Percentiles rank a stretch among this genome's conserved stretches.
These are phyloP conservation scores for Wallacemonas sp. DNA, from an alignment of 208 protist genomes.

Conservation along the genomic window DNA sequence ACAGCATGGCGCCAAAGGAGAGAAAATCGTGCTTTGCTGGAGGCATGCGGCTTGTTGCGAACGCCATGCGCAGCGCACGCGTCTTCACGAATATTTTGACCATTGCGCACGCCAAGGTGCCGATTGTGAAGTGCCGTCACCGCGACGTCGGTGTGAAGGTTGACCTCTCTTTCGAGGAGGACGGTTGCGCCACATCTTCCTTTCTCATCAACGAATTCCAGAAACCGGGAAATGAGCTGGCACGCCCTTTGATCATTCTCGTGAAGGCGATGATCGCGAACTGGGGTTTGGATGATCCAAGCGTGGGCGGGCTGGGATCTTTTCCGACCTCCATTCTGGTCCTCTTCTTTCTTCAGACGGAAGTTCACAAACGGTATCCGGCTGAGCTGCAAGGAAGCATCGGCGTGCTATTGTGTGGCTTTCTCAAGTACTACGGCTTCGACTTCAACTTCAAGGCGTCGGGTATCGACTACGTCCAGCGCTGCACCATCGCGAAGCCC, in stretches of 20 bases:
- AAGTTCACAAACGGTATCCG: constrained; percentile 37
- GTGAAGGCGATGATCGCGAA: constrained; percentile 70
- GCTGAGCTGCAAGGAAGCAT: constrained; percentile 45
- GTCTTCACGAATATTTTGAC: constrained; percentile 34
- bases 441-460: constrained; percentile 53
- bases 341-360: constrained; percentile 68
- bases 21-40: constrained; percentile 18
- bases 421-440: constrained; percentile 75
- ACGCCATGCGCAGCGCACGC: constrained; percentile 38
- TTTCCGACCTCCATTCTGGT: constrained; percentile 84
- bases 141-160: constrained; percentile 36
- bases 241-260: constrained; percentile 71
- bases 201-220: constrained; percentile 76
- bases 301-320: constrained; percentile 78
- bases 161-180: constrained; percentile 73
- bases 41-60: constrained; percentile 42
- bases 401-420: constrained; percentile 56
- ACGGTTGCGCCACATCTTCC: constrained; percentile 55
- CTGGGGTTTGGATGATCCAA: constrained; percentile 70
- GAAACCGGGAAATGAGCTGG: constrained; percentile 58
- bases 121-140: constrained; percentile 83
- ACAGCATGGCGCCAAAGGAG: constrained; percentile 13
- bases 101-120: constrained; percentile 74
- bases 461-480: constrained; percentile 70
- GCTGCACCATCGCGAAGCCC: constrained; percentile 48